Percentiles rank a stretch among this genome's conserved stretches.
Evolutionary conservation across 345 rosid genomes (phyloP).

Genomic region (Sisymbrium altissimum): DNA sequence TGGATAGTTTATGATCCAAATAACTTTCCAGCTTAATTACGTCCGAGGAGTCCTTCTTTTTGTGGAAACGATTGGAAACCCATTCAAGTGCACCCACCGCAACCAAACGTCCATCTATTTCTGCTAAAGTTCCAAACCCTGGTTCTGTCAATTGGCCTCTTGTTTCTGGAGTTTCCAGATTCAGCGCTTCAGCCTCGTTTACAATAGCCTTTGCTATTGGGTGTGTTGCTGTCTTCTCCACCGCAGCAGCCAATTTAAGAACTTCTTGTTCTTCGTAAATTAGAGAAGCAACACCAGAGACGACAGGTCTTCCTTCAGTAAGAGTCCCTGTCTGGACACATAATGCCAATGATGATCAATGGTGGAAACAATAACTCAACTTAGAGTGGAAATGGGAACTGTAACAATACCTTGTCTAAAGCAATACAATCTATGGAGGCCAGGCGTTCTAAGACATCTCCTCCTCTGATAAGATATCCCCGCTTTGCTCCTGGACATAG

Average conservation of each 20-base stretch:
- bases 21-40: constrained; percentile 44
- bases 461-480: constrained; percentile 96
- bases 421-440: constrained; percentile 73
- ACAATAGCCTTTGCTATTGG: constrained; percentile 90
- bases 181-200: constrained; percentile 57
- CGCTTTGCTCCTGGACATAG: constrained; percentile 79
- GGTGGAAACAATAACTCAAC: neutral
- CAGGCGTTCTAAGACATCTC: constrained; percentile 90
- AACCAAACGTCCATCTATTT: constrained; percentile 77
- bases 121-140: constrained; percentile 91
- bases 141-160: constrained; percentile 92
- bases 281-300: constrained; percentile 65
- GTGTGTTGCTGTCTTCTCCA: constrained; percentile 86
- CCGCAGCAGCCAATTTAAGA: constrained; percentile 85
- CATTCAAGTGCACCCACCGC: constrained; percentile 85
- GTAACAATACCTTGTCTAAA: constrained; percentile 71
- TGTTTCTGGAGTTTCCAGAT: constrained; percentile 61
- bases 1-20: constrained; percentile 44
- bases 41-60: constrained; percentile 42
- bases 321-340: constrained; percentile 85
- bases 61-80: constrained; percentile 72
- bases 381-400: neutral
- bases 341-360: constrained; percentile 9
- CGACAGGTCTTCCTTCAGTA: constrained; percentile 85
- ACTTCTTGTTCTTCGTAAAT: constrained; percentile 60